Evolutionary conservation across 106 monocot genomes (phyloP), one percentile per base, ranked within the genome.

Genomic region (Apostasia shenzhenica): DNA sequence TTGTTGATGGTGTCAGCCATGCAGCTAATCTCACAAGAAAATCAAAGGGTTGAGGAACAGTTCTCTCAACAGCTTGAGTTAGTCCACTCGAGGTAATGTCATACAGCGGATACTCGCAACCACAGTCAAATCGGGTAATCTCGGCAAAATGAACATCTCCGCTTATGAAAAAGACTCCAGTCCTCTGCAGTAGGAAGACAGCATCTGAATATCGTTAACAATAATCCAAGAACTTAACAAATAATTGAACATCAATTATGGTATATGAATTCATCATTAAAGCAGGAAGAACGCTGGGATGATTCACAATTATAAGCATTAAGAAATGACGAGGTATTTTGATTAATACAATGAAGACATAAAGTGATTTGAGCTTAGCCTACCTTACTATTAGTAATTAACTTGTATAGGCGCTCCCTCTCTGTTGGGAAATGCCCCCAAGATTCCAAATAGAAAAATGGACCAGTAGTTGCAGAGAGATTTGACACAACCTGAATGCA

Each of bases 71-170:
- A 56, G 86, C 78, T 73, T 89, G 89, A 67, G 93, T 94, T 48
- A 94, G 80, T 56, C 93, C 93, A 78, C 93, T 94, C 51, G 93
- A 86, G 8, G 93, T 94, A 77, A 94, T 80, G 51, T 94, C 93
- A 76, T 94, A 90, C 26, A 90, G 59, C 61, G 93, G 74, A 78
- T 86, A 94, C 14, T 75, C 64, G 47, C 55, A 53, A 52, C 79
- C 93, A 78, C 89, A 94, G 50, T 94, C 93, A 70, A 77, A 81
- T 8, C 93, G 81, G 69, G 86, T 59, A 70, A 93, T 89, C 72
- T 93, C 93, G 52, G 86, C 86, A 67, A 84, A 94, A 54, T 94
- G 93, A 73, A 94, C 84, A 82, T 94, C 93, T 5, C 93, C 93
- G 69, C 93, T 94, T 41, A 84, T 78, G 55, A 94, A 94, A 48